A percentile compares a stretch with the other conserved stretches of the same genome.
Conservation (phyloP, 495 filamentous ascomycete genomes). For the Hamigera avellanea region DNA sequence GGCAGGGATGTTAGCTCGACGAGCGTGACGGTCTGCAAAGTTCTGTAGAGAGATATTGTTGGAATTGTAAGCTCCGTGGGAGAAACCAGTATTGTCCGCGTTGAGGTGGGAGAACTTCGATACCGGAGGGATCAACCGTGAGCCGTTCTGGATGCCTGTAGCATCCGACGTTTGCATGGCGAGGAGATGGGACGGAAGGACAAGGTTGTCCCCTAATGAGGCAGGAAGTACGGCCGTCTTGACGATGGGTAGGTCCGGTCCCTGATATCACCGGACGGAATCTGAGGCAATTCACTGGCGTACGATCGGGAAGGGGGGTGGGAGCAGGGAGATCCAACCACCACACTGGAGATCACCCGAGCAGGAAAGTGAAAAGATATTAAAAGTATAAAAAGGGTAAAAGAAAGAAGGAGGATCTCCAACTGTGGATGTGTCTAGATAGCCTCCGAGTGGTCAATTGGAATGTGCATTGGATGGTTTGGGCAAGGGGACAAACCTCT, state of each 20-base stretch:
- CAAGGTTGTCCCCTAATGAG: constrained; percentile 57
- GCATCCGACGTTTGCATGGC: constrained; percentile 78
- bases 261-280: constrained; percentile 7
- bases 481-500: constrained; percentile 17
- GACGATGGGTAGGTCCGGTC: constrained; percentile 19
- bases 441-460: constrained; percentile 17
- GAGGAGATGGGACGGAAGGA: constrained; percentile 60
- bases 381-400: constrained; percentile 12
- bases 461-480: constrained; percentile 20
- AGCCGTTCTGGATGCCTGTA: constrained; percentile 41
- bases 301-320: neutral
- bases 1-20: constrained; percentile 75
- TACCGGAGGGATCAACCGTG: constrained; percentile 44
- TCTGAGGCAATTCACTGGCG: too few relatives aligned
- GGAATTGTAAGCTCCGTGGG: constrained; percentile 77
- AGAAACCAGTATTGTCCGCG: constrained; percentile 73
- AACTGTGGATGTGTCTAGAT: constrained; percentile 19
- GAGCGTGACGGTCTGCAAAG: constrained; percentile 72
- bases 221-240: constrained; percentile 62
- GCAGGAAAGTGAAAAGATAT: constrained; percentile 14
- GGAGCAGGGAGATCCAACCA: neutral
- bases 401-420: constrained; percentile 15
- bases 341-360: constrained; percentile 20
- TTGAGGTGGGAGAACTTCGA: constrained; percentile 58
- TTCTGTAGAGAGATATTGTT: constrained; percentile 56